Conservation (phyloP, 2,329 filamentous ascomycete genomes). For the Alternaria solani region DNA sequence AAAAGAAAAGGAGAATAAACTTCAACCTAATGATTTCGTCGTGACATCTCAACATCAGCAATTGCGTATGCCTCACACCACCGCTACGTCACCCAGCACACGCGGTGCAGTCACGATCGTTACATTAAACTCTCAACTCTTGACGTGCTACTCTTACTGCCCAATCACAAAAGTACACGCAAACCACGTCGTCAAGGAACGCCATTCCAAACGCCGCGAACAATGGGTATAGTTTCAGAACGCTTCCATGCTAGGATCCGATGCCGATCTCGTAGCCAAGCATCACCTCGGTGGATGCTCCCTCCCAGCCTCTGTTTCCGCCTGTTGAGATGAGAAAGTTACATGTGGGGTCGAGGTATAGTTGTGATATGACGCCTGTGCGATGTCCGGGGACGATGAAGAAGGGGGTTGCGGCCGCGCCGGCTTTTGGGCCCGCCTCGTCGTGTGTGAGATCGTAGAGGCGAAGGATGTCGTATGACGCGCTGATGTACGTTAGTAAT, state of each 20-base stretch:
- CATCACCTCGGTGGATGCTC: constrained; percentile 84
- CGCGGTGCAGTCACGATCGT: not conserved
- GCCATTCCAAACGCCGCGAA: constrained; percentile 23
- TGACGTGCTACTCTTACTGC: not conserved
- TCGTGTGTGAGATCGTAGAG: constrained; percentile 82
- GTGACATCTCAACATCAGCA: not conserved
- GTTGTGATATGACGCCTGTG: constrained; percentile 84
- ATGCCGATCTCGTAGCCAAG: constrained; percentile 90
- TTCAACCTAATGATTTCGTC: not conserved
- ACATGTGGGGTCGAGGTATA: constrained; percentile 88
- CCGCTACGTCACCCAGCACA: constrained; percentile 1
- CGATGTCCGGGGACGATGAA: constrained; percentile 93
- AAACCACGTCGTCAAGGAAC: constrained; percentile 1
- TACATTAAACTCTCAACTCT: not conserved
- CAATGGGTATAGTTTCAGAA: constrained; percentile 34
- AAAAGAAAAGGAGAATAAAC: constrained; percentile 2
- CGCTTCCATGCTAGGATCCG: constrained; percentile 30
- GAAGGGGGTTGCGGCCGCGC: constrained; percentile 82
- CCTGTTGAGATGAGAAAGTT: constrained; percentile 91
- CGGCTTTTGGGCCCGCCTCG: constrained; percentile 63
- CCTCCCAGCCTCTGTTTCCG: constrained; percentile 95
- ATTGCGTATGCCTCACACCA: not conserved
- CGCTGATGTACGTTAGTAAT: constrained; percentile 60
- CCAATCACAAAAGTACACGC: constrained; percentile 2
- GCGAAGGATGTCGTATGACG: constrained; percentile 90